Conservation (phyloP, 2,329 filamentous ascomycete species). For the Colletotrichum karsti region DNA sequence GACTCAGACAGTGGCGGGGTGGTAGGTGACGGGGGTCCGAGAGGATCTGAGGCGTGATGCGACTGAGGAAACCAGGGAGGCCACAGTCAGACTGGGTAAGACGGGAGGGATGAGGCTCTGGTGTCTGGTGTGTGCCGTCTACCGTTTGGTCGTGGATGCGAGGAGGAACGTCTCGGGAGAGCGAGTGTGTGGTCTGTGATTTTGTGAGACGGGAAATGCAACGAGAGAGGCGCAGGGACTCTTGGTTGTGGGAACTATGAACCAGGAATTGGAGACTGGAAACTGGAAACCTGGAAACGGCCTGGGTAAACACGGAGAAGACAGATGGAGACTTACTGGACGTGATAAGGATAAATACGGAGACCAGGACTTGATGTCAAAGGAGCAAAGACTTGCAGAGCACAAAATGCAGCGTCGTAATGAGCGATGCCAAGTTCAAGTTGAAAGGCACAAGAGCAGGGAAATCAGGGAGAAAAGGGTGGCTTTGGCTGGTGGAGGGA, state of each 20-base stretch:
- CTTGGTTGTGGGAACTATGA: not conserved
- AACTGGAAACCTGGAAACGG: conserved; percentile 5
- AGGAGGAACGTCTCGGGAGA: not conserved
- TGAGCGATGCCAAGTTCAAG: not conserved
- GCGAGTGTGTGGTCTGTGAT: not conserved
- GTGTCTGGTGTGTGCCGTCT: not conserved
- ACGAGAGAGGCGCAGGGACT: conserved; percentile 20
- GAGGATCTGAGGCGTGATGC: conserved; percentile 9
- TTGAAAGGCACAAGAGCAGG: not conserved
- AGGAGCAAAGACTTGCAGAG: too few species aligned
- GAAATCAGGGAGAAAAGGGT: conserved; percentile 5
- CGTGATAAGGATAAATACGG: not conserved
- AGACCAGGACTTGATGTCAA: not conserved
- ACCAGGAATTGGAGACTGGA: too few species aligned
- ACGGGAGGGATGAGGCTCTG: not conserved
- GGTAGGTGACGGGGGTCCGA: conserved; percentile 8
- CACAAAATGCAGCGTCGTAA: not conserved
- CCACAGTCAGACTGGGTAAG: not conserved
- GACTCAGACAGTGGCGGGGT: conserved; percentile 13
- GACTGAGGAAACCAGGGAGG: not conserved
- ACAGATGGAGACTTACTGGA: not conserved
- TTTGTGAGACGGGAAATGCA: conserved; percentile 28
- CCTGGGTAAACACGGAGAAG: not conserved
- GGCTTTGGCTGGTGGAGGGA: conserved; percentile 20
- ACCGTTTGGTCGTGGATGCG: not conserved